Evolutionary conservation across 257 asterid species (phyloP).

Genomic region (Gentiana macrophylla): DNA sequence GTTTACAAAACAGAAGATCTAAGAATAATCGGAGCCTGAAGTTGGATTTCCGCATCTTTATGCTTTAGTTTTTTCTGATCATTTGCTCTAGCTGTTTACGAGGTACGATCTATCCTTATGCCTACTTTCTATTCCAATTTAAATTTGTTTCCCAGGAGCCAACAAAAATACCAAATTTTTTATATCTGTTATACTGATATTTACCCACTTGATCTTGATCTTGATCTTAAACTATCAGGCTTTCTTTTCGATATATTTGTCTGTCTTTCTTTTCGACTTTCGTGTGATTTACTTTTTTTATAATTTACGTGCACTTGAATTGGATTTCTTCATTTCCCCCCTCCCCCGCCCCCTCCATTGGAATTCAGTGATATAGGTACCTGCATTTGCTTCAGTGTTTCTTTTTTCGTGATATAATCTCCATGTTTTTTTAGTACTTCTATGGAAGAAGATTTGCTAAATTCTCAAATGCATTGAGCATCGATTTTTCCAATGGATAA

Average conservation of each 20-base stretch:
- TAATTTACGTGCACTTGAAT: too few relatives aligned
- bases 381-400: too few relatives aligned
- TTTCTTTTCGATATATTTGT: not conserved
- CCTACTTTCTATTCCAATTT: not conserved
- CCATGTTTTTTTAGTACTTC: too few relatives aligned
- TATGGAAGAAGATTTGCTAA: too few relatives aligned
- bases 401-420: too few relatives aligned
- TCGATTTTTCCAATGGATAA: too few relatives aligned
- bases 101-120: slow-evolving; percentile 28
- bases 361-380: too few relatives aligned
- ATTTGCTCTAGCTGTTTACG: slow-evolving; percentile 22
- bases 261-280: not conserved
- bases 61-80: slow-evolving; percentile 26
- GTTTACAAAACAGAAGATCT: slow-evolving; percentile 7
- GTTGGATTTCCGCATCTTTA: not conserved
- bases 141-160: slow-evolving; percentile 11
- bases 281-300: too few relatives aligned
- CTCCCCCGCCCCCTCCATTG: too few relatives aligned
- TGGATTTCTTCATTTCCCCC: not conserved
- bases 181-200: slow-evolving; percentile 16
- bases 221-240: not conserved
- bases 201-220: slow-evolving; percentile 9
- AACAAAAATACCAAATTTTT: not conserved
- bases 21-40: not conserved
- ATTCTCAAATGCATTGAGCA: too few relatives aligned